Conservation (phyloP, 257 asterid species). For the Mitragyna speciosa region DNA sequence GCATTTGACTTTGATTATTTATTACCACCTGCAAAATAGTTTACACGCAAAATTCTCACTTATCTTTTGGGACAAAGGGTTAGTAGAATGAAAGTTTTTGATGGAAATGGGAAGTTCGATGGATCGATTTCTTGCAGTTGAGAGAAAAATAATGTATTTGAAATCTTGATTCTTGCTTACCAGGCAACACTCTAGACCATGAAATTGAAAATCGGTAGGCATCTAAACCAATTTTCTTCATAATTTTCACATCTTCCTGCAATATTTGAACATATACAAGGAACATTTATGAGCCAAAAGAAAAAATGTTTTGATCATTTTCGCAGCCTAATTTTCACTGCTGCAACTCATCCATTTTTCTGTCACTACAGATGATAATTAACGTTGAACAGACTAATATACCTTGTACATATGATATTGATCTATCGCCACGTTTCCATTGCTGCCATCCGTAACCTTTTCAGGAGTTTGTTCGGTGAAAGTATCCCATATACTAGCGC, state of each 20-base stretch:
- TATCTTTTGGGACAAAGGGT: too few species aligned
- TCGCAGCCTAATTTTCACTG: background rate
- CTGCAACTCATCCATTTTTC: too few species aligned
- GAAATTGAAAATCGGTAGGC: constrained; percentile 35
- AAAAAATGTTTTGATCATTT: background rate
- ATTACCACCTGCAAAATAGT: too few species aligned
- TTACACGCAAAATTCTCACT: too few species aligned
- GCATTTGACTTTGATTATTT: too few species aligned
- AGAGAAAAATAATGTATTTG: too few species aligned
- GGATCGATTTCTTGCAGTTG: too few species aligned
- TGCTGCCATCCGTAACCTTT: background rate
- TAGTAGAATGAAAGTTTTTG: too few species aligned
- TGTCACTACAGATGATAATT: too few species aligned
- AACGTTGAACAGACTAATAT: too few species aligned
- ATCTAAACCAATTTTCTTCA: constrained; percentile 30
- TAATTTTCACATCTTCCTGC: constrained; percentile 28
- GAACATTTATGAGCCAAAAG: background rate
- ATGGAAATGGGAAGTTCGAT: too few species aligned
- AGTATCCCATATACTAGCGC: constrained; percentile 13
- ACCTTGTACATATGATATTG: constrained; percentile 21
- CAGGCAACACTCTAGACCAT: constrained; percentile 29
- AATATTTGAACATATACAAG: background rate
- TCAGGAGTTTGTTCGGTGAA: constrained; percentile 6
- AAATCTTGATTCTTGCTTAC: constrained; percentile 3
- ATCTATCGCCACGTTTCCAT: constrained; percentile 5